Conservation (phyloP, 805 yeast genomes). For the Candida coleopterorum region DNA sequence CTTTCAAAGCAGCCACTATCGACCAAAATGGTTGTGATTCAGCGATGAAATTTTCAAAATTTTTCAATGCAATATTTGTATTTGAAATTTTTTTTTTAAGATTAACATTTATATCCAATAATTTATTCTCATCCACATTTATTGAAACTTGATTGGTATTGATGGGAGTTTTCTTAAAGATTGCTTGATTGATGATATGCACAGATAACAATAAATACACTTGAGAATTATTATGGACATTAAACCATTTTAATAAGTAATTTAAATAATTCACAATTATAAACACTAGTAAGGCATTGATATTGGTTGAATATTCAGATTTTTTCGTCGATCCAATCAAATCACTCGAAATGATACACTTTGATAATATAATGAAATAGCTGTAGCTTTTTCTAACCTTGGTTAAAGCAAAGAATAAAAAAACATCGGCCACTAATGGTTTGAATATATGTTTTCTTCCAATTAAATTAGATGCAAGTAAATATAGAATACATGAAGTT, state of each 20-base stretch:
- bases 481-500: conserved; percentile 18
- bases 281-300: conserved; percentile 19
- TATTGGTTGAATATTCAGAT: conserved; percentile 11
- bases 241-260: conserved; percentile 14
- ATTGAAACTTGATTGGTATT: conserved; percentile 5
- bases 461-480: conserved; percentile 24
- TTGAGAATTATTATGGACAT: conserved; percentile 5
- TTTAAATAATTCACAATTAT: conserved; percentile 16
- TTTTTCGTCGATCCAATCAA: conserved; percentile 21
- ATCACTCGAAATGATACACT: conserved; percentile 26
- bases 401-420: conserved; percentile 20
- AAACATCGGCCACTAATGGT: conserved; percentile 19
- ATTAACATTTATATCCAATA: conserved; percentile 8
- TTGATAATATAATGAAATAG: conserved; percentile 24
- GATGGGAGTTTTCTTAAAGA: conserved; percentile 7
- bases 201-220: conserved; percentile 19
- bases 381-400: conserved; percentile 14
- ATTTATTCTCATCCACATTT: conserved; percentile 10
- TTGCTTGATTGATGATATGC: conserved; percentile 18
- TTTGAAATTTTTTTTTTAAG: background rate
- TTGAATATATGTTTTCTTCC: conserved; percentile 23
- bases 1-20: conserved; percentile 34
- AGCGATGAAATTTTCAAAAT: conserved; percentile 23
- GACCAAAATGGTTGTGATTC: conserved; percentile 40
- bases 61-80: conserved; percentile 15